phyloP scores from a whole-genome alignment of 805 yeast species.

The Metschnikowia hibisci region DNA sequence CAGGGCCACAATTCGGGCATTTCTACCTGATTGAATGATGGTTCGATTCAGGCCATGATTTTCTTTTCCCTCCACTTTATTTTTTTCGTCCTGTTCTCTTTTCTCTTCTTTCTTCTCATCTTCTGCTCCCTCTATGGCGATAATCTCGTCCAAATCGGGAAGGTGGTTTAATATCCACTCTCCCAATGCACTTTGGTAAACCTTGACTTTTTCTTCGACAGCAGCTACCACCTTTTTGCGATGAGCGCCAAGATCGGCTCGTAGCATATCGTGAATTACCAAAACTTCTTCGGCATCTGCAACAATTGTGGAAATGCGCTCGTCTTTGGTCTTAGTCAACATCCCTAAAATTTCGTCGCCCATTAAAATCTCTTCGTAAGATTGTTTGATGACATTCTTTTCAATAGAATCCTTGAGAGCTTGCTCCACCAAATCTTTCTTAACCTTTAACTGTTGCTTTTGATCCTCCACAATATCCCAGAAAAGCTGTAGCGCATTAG shows the following conservation, averaged over 20 bases:
- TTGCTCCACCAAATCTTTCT: slow-evolving; percentile 57
- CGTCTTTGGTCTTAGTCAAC: slow-evolving; percentile 24
- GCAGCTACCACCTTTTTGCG: slow-evolving; percentile 11
- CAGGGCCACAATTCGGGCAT: neutral
- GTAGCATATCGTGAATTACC: slow-evolving; percentile 27
- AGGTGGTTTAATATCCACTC: slow-evolving; percentile 16
- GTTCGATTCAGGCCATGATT: neutral
- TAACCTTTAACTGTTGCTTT: slow-evolving; percentile 50
- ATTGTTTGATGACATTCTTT: slow-evolving; percentile 10
- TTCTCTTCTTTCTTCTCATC: neutral
- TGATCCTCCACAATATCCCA: slow-evolving; percentile 70
- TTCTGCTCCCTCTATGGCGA: neutral
- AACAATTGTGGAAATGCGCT: slow-evolving; percentile 24
- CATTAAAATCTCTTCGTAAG: slow-evolving; percentile 16
- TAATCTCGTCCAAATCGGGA: neutral
- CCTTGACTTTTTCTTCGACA: slow-evolving; percentile 14
- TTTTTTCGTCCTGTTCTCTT: neutral
- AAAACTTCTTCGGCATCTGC: slow-evolving; percentile 21
- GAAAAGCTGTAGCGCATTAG: slow-evolving; percentile 71
- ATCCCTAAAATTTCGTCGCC: slow-evolving; percentile 19
- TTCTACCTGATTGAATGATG: neutral
- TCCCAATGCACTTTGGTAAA: slow-evolving; percentile 11
- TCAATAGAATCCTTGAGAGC: slow-evolving; percentile 34
- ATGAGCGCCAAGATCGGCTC: slow-evolving; percentile 20
- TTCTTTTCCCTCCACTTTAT: neutral